phyloP scores from a whole-genome alignment of 306 rosid species.

The Inga laurina region DNA sequence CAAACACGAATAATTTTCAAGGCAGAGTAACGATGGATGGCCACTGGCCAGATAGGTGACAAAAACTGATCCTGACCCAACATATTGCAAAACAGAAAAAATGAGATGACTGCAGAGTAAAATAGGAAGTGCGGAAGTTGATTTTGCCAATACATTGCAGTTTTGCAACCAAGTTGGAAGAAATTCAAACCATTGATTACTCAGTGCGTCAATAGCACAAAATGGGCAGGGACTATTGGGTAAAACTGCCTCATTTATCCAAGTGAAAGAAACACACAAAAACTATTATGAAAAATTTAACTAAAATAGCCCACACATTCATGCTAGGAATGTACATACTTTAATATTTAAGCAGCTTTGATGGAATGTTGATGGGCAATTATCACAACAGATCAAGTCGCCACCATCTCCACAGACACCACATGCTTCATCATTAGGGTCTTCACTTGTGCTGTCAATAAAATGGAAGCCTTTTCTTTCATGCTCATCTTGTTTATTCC shows the following conservation, averaged over 20 bases:
- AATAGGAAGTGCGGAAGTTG: not conserved
- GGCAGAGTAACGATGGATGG: not conserved
- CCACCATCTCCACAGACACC: slow-evolving; percentile 70
- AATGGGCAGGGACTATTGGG: not conserved
- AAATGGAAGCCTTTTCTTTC: slow-evolving; percentile 36
- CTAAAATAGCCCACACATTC: not conserved
- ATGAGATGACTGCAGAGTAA: not conserved
- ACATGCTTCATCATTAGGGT: slow-evolving; percentile 71
- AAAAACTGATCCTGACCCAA: not conserved
- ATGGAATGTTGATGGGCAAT: slow-evolving; percentile 78
- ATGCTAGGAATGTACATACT: slow-evolving; percentile 33
- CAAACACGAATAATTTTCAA: not conserved
- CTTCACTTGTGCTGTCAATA: slow-evolving; percentile 45
- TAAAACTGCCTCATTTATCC: not conserved
- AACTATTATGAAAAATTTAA: not conserved
- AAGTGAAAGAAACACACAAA: not conserved
- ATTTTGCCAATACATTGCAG: not conserved
- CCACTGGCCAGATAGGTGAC: not conserved
- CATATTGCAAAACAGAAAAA: not conserved
- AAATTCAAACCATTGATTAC: not conserved
- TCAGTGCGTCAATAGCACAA: not conserved
- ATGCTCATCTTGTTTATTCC: slow-evolving; percentile 59
- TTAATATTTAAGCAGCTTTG: slow-evolving; percentile 59
- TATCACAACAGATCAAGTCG: slow-evolving; percentile 63
- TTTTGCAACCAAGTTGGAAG: not conserved